Evolutionary conservation across 1,139 yeast genomes (phyloP).

Genomic region (Zygotorulaspora mrakii): DNA sequence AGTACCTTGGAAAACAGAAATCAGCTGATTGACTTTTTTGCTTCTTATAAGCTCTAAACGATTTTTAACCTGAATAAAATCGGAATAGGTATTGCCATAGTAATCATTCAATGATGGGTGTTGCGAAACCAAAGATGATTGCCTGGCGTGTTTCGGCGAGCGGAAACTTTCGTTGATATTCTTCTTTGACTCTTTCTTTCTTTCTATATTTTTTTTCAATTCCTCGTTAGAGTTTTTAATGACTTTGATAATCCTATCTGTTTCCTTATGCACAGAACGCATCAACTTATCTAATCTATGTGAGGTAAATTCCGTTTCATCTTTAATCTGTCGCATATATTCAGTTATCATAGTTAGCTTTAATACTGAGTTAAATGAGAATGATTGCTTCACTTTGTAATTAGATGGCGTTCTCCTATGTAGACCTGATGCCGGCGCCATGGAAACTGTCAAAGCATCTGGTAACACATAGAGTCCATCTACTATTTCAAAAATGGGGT

Average conservation of each 20-base stretch:
- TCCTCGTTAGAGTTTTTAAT: conserved; percentile 11
- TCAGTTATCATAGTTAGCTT: conserved; percentile 31
- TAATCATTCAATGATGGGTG: conserved; percentile 22
- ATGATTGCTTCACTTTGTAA: conserved; percentile 16
- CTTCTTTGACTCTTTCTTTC: conserved; percentile 10
- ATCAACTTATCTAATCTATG: conserved; percentile 14
- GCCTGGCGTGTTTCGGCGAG: not conserved
- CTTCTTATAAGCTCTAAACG: conserved; percentile 17
- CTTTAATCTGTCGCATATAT: conserved; percentile 25
- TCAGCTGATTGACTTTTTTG: conserved; percentile 23
- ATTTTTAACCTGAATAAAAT: conserved; percentile 23
- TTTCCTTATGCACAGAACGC: conserved; percentile 5
- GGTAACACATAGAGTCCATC: conserved; percentile 26
- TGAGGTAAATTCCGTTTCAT: conserved; percentile 23
- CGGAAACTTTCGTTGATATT: conserved; percentile 1
- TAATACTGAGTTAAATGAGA: conserved; percentile 28
- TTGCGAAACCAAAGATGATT: conserved; percentile 1
- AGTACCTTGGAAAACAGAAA: conserved; percentile 19
- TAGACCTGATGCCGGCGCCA: not conserved
- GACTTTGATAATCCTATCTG: conserved; percentile 8
- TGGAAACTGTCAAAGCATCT: conserved; percentile 1
- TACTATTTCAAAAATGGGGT: conserved; percentile 19
- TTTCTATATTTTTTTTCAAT: conserved; percentile 9
- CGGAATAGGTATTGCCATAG: conserved; percentile 30
- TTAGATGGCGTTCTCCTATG: conserved; percentile 8